Evolutionary conservation across 2,329 filamentous ascomycete species (phyloP), one percentile per base, ranked within the genome.

Genomic region (Fusarium acutatum): DNA sequence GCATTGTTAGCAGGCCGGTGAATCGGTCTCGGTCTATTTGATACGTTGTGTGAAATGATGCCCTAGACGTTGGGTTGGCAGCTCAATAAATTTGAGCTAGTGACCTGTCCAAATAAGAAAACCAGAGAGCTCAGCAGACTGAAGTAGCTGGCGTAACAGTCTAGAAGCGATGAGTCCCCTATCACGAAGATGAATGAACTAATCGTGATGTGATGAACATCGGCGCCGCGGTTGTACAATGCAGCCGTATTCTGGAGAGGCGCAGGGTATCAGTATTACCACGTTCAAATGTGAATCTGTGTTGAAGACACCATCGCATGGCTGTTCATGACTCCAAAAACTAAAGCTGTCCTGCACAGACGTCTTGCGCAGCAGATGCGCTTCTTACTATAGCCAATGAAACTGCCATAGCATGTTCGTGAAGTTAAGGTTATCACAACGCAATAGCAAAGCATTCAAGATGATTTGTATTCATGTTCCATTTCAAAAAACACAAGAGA

Each of bases 251-350:
- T 12, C 32, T 17, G 24, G 1, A 18, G 18, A 28, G 10, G 14
- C 20, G n/a, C 14, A 40, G 4, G 7, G 4, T 22, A n/a, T 10
- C 15, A 17, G 50, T 40, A 26, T 40, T 0, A 37, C 24, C 6
- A 6, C 18, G 0, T 4, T 4, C 11, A 0, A 40, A 1, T 2
- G 18, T n/a, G 24, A 37, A 37, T 26, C 0, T n/a, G 15, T 26
- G 20, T 7, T 18, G 0, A 4, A 15, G 18, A 28, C 5, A n/a
- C 0, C 18, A 4, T n/a, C 24, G 14, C 7, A 20, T 54, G 50
- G 7, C 20, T 18, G 0, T 10, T 38, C 0, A 8, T 22, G 6
- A 17, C 18, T 37, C 3, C 5, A 17, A 22, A 15, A 6, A 2
- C 6, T 26, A 0, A 37, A 12, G 24, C 13, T 12, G 24, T 52